Conservation (phyloP, 2,329 filamentous ascomycete species). For the Mariannaea elegans region DNA sequence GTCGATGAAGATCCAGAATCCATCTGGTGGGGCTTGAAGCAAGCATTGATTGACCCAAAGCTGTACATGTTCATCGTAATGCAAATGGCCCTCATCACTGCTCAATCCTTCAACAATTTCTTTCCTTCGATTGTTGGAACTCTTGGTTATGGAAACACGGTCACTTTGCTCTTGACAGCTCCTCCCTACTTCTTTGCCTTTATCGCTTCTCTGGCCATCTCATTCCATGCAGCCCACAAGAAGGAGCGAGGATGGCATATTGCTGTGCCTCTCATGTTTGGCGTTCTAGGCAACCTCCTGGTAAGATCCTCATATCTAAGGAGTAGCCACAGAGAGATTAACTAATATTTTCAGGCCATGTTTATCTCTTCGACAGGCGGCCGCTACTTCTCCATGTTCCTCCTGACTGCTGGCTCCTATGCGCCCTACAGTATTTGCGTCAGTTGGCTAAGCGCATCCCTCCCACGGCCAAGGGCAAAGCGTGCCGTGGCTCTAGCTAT, state of each 20-base stretch:
- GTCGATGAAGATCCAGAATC: conserved; percentile 20
- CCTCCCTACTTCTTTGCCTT: conserved; percentile 26
- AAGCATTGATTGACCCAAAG: conserved; percentile 50
- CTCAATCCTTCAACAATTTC: conserved; percentile 53
- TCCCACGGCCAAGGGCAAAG: conserved; percentile 17
- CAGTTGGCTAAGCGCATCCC: conserved; percentile 17
- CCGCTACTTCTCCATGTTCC: conserved; percentile 21
- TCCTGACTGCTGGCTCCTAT: conserved; percentile 13
- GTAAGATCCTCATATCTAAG: background rate
- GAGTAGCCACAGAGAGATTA: background rate
- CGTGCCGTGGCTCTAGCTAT: conserved; percentile 15
- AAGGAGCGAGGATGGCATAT: conserved; percentile 58
- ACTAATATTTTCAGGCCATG: conserved; percentile 3
- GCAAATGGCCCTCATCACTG: conserved; percentile 21
- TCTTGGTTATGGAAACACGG: conserved; percentile 18
- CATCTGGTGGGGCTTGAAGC: conserved; percentile 48
- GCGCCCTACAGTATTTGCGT: conserved; percentile 16
- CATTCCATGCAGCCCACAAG: conserved; percentile 54
- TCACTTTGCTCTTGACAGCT: conserved; percentile 14
- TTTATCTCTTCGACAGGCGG: conserved; percentile 12
- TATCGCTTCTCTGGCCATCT: conserved; percentile 50
- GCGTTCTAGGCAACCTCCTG: conserved; percentile 40
- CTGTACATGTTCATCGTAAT: conserved; percentile 53
- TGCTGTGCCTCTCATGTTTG: conserved; percentile 44
- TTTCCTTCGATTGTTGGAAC: conserved; percentile 28